Percentiles rank a stretch among this genome's conserved stretches.
Evolutionary conservation across 1,139 yeast species (phyloP).

Genomic region (Blastobotrys buckinghamii): DNA sequence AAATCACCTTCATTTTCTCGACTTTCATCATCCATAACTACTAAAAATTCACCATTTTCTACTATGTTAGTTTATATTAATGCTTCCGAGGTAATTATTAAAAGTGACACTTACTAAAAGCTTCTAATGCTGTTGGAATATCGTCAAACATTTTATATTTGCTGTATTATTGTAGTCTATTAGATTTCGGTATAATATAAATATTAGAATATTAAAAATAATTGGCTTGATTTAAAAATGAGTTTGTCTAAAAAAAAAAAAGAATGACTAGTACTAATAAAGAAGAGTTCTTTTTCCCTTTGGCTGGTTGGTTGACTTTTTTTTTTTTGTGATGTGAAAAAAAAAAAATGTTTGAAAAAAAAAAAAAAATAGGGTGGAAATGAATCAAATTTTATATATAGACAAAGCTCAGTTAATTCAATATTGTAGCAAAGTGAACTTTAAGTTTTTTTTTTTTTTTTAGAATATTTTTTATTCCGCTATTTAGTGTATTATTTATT

Average conservation of each 20-base stretch:
- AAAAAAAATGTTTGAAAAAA: no score
- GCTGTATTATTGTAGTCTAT: neutral
- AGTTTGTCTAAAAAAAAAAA: neutral
- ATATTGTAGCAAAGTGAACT: no score
- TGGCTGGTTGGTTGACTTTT: neutral
- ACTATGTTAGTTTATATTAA: neutral
- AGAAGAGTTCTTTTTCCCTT: neutral
- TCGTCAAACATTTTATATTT: conserved; percentile 40
- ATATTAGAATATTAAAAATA: no score
- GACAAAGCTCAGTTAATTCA: no score
- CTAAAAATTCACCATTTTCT: conserved; percentile 78
- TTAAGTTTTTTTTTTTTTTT: no score
- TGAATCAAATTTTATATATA: no score
- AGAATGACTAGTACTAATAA: neutral
- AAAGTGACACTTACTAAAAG: conserved; percentile 42
- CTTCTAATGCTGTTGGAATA: conserved; percentile 70
- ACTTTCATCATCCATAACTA: conserved; percentile 93
- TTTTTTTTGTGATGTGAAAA: no score
- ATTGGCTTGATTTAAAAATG: neutral
- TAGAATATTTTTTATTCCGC: no score
- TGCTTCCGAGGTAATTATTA: neutral
- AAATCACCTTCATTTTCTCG: conserved; percentile 98
- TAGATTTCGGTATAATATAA: no score
- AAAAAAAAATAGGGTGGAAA: no score
- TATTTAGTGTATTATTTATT: no score